Evolutionary conservation across 495 filamentous ascomycete species (phyloP).

Genomic region (Penicillium subrubescens): DNA sequence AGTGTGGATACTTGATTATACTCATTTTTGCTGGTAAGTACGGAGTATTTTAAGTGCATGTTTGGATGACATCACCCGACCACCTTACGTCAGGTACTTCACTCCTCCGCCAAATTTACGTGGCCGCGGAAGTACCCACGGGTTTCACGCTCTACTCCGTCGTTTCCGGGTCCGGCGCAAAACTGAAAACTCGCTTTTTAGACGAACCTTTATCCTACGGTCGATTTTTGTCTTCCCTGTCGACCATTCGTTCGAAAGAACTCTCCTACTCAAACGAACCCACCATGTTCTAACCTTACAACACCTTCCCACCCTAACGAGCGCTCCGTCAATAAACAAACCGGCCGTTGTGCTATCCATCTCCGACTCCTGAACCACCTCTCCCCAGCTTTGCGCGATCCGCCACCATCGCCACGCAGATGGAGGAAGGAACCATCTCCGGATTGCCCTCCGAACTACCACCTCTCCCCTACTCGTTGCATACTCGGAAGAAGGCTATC

Average conservation of each 20-base stretch:
- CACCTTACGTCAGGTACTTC: slow-evolving; percentile 30
- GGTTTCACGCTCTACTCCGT: slow-evolving; percentile 23
- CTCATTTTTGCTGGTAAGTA: background rate
- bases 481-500: slow-evolving; percentile 56
- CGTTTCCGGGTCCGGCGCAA: slow-evolving; percentile 26
- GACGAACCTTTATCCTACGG: slow-evolving; percentile 5
- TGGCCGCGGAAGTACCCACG: slow-evolving; percentile 23
- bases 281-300: slow-evolving; percentile 22
- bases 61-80: slow-evolving; percentile 29
- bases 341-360: background rate
- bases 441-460: slow-evolving; percentile 43
- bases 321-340: background rate
- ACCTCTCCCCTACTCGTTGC: slow-evolving; percentile 58
- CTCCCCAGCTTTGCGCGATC: slow-evolving; percentile 2
- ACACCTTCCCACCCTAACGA: background rate
- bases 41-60: no score
- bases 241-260: background rate
- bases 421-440: slow-evolving; percentile 39
- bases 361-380: slow-evolving; percentile 1
- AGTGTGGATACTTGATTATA: background rate
- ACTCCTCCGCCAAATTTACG: slow-evolving; percentile 13
- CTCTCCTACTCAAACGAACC: background rate
- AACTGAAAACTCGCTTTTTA: slow-evolving; percentile 12
- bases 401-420: slow-evolving; percentile 29
- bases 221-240: background rate